Evolutionary conservation across 208 protist genomes (phyloP), one percentile per base, ranked within the genome.

Genomic region (Tritrichomonas foetus): DNA sequence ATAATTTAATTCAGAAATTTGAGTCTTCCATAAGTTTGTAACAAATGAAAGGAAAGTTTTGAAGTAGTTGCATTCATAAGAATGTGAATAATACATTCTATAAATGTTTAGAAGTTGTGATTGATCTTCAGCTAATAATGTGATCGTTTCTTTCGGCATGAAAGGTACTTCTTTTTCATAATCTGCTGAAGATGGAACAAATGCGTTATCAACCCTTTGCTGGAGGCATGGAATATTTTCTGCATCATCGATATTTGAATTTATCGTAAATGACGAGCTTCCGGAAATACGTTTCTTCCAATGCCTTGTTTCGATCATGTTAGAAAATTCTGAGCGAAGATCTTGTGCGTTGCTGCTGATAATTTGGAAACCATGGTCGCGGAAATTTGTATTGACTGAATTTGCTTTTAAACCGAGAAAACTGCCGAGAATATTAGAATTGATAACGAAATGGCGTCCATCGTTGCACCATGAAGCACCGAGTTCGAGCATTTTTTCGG

Each of bases 311-410:
- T 82, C 74, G 30, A 30, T 82, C 14, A 82, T 11, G 8, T 22
- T 53, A 49, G 74, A 41, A 82, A 82, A 82, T n/a, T 82, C 41
- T 30, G 3, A n/a, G 3, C 11, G 16, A 47, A 82, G 9, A 3
- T 47, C 11, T 1, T 53, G 11, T 47, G 74, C 14, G 16, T 82
- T 14, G 11, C 5, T 30, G 30, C 8, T 49, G 5, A 47, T 20
- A 14, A 82, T 82, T 14, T 20, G 16, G 41, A 82, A 82, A 9
- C 11, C n/a, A 44, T 82, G 74, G n/a, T 25, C n/a, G n/a, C 74
- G 74, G 50, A 82, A 82, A 53, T 82, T 82, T 8, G 74, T 82
- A 82, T 82, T 82, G 11, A 82, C 50, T 53, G 74, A 47, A 53
- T 82, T 82, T 53, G 74, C n/a, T 82, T 41, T 3, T 53, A 82